Conservation (phyloP, 2,329 filamentous ascomycete species). For the Diaporthe capsici region DNA sequence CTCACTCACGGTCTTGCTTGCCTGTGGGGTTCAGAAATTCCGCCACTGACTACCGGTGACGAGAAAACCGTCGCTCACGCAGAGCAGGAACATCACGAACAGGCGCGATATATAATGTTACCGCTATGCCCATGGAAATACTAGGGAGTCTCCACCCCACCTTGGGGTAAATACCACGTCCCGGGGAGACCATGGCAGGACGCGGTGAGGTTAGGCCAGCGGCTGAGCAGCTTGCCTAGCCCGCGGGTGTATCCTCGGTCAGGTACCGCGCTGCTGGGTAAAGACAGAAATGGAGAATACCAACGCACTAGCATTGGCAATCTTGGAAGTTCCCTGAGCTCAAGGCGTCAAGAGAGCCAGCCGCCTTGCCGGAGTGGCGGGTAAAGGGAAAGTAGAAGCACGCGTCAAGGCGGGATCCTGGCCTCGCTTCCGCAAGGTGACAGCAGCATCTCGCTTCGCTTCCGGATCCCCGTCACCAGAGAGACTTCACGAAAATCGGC, state of each 20-base stretch:
- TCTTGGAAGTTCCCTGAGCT: conserved; percentile 19
- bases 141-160: conserved; percentile 28
- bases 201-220: conserved; percentile 25
- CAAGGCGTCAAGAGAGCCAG: neutral
- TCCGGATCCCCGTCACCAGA: conserved; percentile 25
- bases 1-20: conserved; percentile 16
- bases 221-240: conserved; percentile 31
- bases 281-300: conserved; percentile 12
- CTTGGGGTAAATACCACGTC: conserved; percentile 31
- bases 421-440: conserved; percentile 15
- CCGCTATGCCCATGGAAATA: neutral
- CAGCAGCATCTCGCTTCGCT: conserved; percentile 4
- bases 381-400: conserved; percentile 31
- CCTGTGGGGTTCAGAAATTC: neutral
- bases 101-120: conserved; percentile 18
- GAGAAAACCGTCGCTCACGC: neutral
- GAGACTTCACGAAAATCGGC: neutral
- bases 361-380: conserved; percentile 31
- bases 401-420: conserved; percentile 21
- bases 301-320: conserved; percentile 6
- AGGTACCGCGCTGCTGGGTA: conserved; percentile 36
- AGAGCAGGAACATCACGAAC: neutral
- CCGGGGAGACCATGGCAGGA: conserved; percentile 23
- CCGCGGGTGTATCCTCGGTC: conserved; percentile 22
- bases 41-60: conserved; percentile 13